Conservation (phyloP, 106 monocot genomes). For the Platanthera guangdongensis region DNA sequence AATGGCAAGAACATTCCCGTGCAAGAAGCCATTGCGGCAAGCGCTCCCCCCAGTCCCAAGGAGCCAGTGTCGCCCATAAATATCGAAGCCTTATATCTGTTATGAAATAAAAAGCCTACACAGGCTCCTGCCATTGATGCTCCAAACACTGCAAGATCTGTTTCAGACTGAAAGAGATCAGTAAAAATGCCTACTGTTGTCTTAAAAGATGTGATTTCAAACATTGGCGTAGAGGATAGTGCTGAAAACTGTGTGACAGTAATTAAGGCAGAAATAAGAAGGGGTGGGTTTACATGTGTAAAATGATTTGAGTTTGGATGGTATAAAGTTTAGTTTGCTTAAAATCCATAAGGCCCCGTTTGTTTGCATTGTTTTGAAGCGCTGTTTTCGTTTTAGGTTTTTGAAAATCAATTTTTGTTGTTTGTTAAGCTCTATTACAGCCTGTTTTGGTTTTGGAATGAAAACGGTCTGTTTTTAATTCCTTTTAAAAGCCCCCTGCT, state of each 20-base stretch:
- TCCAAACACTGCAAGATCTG: slow-evolving; percentile 73
- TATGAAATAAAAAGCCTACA: slow-evolving; percentile 72
- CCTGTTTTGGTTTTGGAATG: no score
- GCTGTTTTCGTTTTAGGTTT: no score
- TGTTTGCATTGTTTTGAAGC: no score
- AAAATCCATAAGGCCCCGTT: no score
- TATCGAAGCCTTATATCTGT: slow-evolving; percentile 59
- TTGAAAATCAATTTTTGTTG: no score
- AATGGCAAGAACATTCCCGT: slow-evolving; percentile 88
- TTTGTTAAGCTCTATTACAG: no score
- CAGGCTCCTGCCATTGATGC: slow-evolving; percentile 77
- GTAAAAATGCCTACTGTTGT: background rate
- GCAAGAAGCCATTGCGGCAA: slow-evolving; percentile 76
- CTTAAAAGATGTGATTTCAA: background rate
- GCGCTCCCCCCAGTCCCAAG: slow-evolving; percentile 78
- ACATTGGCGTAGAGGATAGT: background rate
- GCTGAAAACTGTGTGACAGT: background rate
- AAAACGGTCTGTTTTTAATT: no score
- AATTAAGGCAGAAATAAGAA: no score
- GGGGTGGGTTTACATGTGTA: no score
- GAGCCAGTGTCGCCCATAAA: slow-evolving; percentile 74
- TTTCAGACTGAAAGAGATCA: slow-evolving; percentile 4
- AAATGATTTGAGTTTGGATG: no score
- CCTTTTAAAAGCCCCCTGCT: no score
- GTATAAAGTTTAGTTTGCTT: no score